Conservation (phyloP, 352 stramenopile species). For the Peronospora belbahrii region DNA sequence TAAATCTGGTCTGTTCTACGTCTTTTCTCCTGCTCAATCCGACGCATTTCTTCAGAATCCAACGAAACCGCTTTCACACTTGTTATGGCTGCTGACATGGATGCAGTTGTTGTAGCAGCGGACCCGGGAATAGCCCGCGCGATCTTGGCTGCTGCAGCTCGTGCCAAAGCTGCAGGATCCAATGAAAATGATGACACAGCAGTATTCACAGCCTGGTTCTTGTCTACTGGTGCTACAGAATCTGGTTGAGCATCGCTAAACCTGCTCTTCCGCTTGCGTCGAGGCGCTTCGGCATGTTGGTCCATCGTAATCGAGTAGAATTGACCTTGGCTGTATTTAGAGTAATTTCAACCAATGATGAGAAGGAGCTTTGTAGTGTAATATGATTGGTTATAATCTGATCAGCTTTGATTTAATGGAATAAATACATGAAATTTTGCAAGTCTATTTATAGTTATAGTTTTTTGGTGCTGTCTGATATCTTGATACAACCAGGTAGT, state of each 20-base stretch:
- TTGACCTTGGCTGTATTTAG: not conserved
- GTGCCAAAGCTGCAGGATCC: conserved; percentile 57
- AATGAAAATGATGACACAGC: conserved; percentile 1
- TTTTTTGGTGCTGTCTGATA: too few relatives aligned
- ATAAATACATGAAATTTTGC: too few relatives aligned
- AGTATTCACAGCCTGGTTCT: conserved; percentile 3
- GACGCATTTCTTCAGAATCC: conserved; percentile 29
- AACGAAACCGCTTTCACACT: not conserved
- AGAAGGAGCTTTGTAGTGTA: too few relatives aligned
- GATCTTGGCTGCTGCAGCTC: conserved; percentile 69
- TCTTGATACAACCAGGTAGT: too few relatives aligned
- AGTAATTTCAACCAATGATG: conserved; percentile 3
- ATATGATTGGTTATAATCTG: not conserved
- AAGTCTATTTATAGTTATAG: too few relatives aligned
- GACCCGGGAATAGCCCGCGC: conserved; percentile 42
- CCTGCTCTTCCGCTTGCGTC: conserved; percentile 75
- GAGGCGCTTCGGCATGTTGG: conserved; percentile 23
- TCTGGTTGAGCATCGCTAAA: conserved; percentile 59
- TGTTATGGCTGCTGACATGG: not conserved
- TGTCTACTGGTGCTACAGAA: conserved; percentile 12
- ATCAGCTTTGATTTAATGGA: too few relatives aligned
- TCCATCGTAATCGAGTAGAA: conserved; percentile 11
- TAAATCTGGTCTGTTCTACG: conserved; percentile 67
- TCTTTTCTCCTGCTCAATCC: conserved; percentile 47
- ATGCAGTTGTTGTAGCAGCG: not conserved